Base-by-base conservation (phyloP, 2,329 filamentous ascomycete genomes). In the Fusarium sp. region DNA sequence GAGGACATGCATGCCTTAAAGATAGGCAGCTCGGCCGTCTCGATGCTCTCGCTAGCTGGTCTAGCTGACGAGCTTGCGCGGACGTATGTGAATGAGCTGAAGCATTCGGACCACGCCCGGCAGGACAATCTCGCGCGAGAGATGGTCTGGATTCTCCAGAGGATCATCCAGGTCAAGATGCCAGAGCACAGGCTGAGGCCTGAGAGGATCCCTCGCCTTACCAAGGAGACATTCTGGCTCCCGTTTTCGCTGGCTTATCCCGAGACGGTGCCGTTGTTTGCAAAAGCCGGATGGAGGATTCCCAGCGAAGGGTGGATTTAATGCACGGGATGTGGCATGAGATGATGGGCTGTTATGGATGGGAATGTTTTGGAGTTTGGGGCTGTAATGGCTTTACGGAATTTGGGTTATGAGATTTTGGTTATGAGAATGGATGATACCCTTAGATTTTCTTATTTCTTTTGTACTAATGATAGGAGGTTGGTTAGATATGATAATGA, bases 41-140 rank as follows among this genome's bases (percentile, higher is more conserved):
- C 58, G 26, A 72, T 81, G 10, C 71, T 81, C n/a, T 73, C 74
- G 3, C 74, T 82, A 32, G 70, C 76, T 4, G 71, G 71, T 32
- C 58, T 82, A 23, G 71, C 79, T 3, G 74, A 81, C 52, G 70
- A 74, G 47, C 62, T 78, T 15, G 80, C 80, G 2, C 47, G 61
- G 45, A 70, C 70, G 17, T 82, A 80, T 62, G 66, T 76, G 19
- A 53, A 64, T 2, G 68, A 73, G 48, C 60, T 77, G 24, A 58
- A 61, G 32, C 60, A 52, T 19, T 53, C 54, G 19, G 53, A 39
- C 28, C 39, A 56, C 7, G 36, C 52, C 20, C 65, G 53, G 17
- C 69, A 73, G 49, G 49, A 66, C 8, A 56, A 40, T 12, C 67
- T 77, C 11, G 76, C 74, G 7, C 58, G 55, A 4, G 75, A 79